These are phyloP conservation scores for Zymoseptoria pseudotritici DNA, from an alignment of 2,329 filamentous ascomycete species.

Conservation along the genomic window DNA sequence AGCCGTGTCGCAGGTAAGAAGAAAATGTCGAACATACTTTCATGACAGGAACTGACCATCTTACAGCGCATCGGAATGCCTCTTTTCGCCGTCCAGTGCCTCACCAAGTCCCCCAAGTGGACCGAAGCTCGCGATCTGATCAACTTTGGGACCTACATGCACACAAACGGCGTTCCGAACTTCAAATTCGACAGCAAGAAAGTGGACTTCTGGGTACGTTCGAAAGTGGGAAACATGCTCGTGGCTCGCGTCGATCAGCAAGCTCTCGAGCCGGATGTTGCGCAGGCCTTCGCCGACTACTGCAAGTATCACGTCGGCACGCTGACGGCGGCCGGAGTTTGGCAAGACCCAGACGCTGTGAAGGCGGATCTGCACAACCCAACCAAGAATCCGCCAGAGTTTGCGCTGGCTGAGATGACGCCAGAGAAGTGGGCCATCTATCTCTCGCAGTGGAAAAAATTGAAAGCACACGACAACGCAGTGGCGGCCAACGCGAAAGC, in stretches of 20 bases:
- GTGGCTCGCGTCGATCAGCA: not conserved
- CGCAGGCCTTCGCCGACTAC: not conserved
- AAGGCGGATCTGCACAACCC: too few relatives aligned
- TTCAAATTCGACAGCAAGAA: not conserved
- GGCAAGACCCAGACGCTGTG: too few relatives aligned
- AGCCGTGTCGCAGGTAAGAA: not conserved
- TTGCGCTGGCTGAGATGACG: not conserved
- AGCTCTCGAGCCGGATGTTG: not conserved
- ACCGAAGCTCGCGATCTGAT: not conserved
- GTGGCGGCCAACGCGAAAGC: too few relatives aligned
- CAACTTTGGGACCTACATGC: not conserved
- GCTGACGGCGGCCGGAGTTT: not conserved
- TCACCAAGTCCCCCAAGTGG: not conserved
- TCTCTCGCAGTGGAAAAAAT: too few relatives aligned
- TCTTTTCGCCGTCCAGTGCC: not conserved
- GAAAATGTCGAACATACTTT: not conserved
- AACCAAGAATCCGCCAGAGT: not conserved
- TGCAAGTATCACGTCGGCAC: not conserved
- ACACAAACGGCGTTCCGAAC: not conserved
- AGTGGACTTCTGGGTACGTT: not conserved
- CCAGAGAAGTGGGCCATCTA: not conserved
- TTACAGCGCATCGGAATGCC: not conserved
- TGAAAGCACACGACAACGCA: too few relatives aligned
- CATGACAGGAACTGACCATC: not conserved
- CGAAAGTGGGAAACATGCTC: not conserved